phyloP scores from a whole-genome alignment of 441 rosid genomes.

The Gossypium aridum region DNA sequence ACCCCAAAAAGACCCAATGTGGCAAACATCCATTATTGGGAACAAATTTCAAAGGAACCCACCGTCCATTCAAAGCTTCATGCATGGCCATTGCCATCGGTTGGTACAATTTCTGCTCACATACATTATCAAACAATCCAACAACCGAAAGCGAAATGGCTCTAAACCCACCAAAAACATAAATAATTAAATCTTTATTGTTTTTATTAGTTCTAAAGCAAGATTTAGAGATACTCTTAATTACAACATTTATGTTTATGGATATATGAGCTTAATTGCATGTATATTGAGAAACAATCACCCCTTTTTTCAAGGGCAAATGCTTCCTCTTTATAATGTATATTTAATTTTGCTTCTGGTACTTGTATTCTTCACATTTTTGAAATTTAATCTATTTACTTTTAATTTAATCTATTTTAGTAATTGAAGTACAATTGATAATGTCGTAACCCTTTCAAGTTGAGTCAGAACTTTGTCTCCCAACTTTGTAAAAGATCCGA shows the following conservation, averaged over 20 bases:
- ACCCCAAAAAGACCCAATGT: background rate
- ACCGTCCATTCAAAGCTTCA: slow-evolving; percentile 14
- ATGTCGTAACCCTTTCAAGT: too few relatives aligned
- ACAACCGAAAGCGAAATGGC: slow-evolving; percentile 13
- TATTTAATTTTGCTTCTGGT: background rate
- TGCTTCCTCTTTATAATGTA: slow-evolving; percentile 15
- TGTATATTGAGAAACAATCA: slow-evolving; percentile 28
- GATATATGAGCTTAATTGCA: slow-evolving; percentile 24
- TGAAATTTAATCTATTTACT: background rate
- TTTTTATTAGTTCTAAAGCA: background rate
- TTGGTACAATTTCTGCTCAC: background rate
- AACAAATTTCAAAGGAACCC: slow-evolving; percentile 3
- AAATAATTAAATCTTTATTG: background rate
- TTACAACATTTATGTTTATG: slow-evolving; percentile 4
- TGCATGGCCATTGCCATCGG: slow-evolving; percentile 9
- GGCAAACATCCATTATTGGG: slow-evolving; percentile 2
- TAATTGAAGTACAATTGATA: too few relatives aligned
- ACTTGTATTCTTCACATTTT: background rate
- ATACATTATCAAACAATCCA: background rate
- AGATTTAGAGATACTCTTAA: background rate
- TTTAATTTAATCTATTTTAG: background rate
- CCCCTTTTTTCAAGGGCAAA: slow-evolving; percentile 25
- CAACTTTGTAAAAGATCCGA: too few relatives aligned
- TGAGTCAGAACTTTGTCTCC: too few relatives aligned
- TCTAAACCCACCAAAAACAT: slow-evolving; percentile 7